These are phyloP conservation scores for Chlorella sorokiniana DNA, from an alignment of 139 green algal genomes.

Conservation along the genomic window DNA sequence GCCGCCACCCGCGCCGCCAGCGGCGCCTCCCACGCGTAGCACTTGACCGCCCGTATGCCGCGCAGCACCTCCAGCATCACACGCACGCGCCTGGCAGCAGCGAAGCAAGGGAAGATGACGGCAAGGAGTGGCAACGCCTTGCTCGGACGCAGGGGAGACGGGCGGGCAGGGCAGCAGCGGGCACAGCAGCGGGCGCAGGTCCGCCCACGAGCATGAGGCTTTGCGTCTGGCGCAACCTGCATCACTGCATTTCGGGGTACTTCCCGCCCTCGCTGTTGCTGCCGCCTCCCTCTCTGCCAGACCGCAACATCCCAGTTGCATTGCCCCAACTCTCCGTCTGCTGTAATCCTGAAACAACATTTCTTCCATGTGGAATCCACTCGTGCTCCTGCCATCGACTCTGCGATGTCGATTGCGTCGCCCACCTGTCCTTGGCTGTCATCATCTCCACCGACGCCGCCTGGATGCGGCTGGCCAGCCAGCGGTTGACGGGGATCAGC, in stretches of 20 bases:
- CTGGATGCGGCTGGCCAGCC: conserved; percentile 74
- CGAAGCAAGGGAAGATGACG: no score
- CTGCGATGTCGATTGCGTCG: background rate
- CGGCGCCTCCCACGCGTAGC: conserved; percentile 60
- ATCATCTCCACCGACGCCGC: conserved; percentile 71
- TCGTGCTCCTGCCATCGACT: background rate
- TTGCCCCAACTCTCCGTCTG: no score
- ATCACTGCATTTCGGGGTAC: no score
- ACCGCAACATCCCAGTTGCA: no score
- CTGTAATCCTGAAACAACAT: no score
- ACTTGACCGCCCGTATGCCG: conserved; percentile 67
- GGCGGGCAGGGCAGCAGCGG: no score
- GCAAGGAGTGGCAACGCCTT: background rate
- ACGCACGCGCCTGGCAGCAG: conserved; percentile 42
- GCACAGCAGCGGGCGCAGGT: no score
- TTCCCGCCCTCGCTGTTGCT: no score
- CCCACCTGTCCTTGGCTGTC: conserved; percentile 68
- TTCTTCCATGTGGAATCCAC: conserved; percentile 9
- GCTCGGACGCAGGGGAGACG: no score
- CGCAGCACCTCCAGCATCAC: conserved; percentile 63
- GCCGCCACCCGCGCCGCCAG: conserved; percentile 39
- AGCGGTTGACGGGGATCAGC: conserved; percentile 85
- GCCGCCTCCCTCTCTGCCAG: no score
- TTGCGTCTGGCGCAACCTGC: no score
- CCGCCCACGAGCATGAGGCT: no score